Base-by-base conservation (phyloP, 2,329 filamentous ascomycete genomes). In the Sporothrix globosa region DNA sequence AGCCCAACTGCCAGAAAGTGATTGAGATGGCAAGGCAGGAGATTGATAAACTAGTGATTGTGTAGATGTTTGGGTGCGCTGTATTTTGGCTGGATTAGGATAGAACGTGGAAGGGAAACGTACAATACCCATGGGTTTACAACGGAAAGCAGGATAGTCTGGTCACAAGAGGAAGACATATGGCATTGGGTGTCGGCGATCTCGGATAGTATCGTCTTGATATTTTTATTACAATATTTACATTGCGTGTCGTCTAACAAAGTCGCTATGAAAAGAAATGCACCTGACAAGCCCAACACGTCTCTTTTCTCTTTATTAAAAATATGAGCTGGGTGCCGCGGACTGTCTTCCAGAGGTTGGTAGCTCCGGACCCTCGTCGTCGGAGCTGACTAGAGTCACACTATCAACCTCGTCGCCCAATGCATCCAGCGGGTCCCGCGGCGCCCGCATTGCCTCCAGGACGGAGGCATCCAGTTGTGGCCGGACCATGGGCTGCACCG, bases 401-500 rank as follows among this genome's bases (percentile, higher is more conserved):
- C 74, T 71, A 27, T 80, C 80, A 3, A 74, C 72, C 39, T 80
- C 81, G 53, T 78, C 77, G 9, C 76, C 81, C 53, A 78, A 81
- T 67, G 82, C 80, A 70, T 85, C 84, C 7, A 75, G 75, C 21
- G 79, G 77, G 70, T 86, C 84, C 2, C 84, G 84, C 4, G 83
- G 84, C 27, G 83, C 83, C 34, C 86, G 82, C 86, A 90, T 88
- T 1, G 82, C 81, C 67, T 90, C 87, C 13, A 98, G 81, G 0
- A 86, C 82, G 39, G 89, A 86, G 13, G 85, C 82, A 56, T 91
- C 91, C 13, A 97, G 80, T 1, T 81, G 78, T 0, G 91, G 91
- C 0, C 88, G 86, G 7, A 85, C 82, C 75, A 89, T 97, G 0
- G 88, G 83, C 76, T 90, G 90, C 48, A 92, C 82, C 0, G 83